Evolutionary conservation across 2,329 filamentous ascomycete genomes (phyloP), one percentile per base, ranked within the genome.

Genomic region (Cadophora malorum): DNA sequence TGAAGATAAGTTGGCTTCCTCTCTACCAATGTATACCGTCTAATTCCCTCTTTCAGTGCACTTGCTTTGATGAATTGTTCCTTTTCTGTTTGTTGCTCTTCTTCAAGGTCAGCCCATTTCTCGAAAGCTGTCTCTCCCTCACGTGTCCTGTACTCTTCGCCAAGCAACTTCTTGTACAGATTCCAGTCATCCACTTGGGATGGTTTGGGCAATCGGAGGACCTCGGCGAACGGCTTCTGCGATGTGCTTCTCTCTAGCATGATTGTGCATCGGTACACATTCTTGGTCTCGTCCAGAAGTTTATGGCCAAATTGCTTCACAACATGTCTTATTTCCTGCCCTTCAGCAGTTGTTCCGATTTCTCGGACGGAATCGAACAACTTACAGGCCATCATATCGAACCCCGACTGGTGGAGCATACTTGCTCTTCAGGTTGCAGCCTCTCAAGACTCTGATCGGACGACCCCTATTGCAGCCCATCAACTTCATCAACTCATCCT

Each of bases 331-430:
- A 21, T 2, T 21, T 33, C 35, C 28, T 12, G 21, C 3, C 19
- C 12, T 50, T 64, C 14, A 63, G 45, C 16, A 49, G 8, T 14
- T 14, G 21, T 21, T 56, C 38, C 33, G 38, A 3, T 35, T 10
- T 19, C 9, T 45, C 33, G n/a, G 35, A 12, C 3, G 23, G 25
- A 6, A 47, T 28, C 23, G 8, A 33, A 70, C 28, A 72, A 68
- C 84, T 76, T 78, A 88, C 85, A 87, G 71, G 62, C 86, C 86
- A 73, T 89, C 86, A 69, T 88, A 88, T 68, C 86, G 79, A 33
- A 88, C 74, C 1, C 86, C 86, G 1, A 79, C 83, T 45, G 75
- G 73, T 0, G 86, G 86, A 4, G 86, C 84, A 66, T 83, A 80
- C 1, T 81, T 79, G 65, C 86, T 88, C 69, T 81, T 81, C 23